Evolutionary conservation across 768 basidiomycete genomes (phyloP).

Genomic region (Amanita polypyramis): DNA sequence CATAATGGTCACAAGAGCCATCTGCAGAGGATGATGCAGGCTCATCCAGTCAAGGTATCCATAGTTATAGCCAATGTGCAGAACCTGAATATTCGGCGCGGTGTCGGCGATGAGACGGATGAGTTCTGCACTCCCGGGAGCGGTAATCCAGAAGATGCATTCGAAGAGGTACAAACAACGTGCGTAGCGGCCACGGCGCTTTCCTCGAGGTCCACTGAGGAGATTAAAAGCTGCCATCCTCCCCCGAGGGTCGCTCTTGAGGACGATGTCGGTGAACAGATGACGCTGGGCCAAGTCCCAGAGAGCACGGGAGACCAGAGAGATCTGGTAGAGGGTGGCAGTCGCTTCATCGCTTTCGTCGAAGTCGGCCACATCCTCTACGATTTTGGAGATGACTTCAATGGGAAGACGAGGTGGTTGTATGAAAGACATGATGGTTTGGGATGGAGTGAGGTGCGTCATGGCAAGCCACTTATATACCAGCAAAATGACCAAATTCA

Average conservation of each 20-base stretch:
- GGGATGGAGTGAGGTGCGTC: neutral
- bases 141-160: neutral
- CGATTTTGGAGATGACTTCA: neutral
- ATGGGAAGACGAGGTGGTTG: neutral
- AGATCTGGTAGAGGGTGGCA: neutral
- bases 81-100: neutral
- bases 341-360: neutral
- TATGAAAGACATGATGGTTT: neutral
- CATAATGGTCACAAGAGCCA: neutral
- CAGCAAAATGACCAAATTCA: neutral
- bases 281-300: neutral
- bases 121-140: neutral
- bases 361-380: neutral
- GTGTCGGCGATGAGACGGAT: neutral
- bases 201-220: neutral
- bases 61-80: neutral
- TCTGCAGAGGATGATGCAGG: neutral
- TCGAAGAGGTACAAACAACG: neutral
- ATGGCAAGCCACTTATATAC: neutral
- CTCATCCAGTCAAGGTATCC: neutral
- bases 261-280: neutral
- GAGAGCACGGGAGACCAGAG: neutral
- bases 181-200: neutral
- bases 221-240: neutral
- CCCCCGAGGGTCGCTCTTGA: neutral